These are phyloP conservation scores for Xylariaceae sp. DNA, from an alignment of 2,329 filamentous ascomycete genomes.

Conservation along the genomic window DNA sequence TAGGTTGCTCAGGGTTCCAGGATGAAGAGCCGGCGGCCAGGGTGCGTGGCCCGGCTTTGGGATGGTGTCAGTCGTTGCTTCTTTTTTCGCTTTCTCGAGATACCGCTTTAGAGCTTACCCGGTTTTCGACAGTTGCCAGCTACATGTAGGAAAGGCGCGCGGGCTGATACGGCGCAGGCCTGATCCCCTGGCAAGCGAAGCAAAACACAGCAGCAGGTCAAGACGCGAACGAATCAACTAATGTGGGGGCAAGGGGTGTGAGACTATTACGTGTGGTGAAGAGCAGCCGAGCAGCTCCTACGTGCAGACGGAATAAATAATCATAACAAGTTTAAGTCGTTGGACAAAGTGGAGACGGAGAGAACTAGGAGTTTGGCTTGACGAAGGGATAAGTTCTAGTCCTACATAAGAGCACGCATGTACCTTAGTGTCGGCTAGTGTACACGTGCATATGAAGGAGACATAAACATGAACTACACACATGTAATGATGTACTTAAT, in stretches of 20 bases:
- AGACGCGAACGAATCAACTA: slow-evolving; percentile 27
- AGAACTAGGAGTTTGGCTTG: too few relatives aligned
- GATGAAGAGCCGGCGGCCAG: slow-evolving; percentile 18
- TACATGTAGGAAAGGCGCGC: slow-evolving; percentile 24
- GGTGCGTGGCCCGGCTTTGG: slow-evolving; percentile 26
- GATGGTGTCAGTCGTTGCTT: slow-evolving; percentile 23
- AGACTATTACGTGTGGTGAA: slow-evolving; percentile 16
- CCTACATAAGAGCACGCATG: too few relatives aligned
- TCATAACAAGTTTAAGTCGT: too few relatives aligned
- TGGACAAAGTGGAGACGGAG: too few relatives aligned
- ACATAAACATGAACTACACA: too few relatives aligned
- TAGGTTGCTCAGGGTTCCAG: slow-evolving; percentile 22
- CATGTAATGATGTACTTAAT: too few relatives aligned
- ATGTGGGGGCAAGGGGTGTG: slow-evolving; percentile 24
- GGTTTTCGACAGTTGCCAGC: too few relatives aligned
- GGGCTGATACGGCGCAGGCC: slow-evolving; percentile 30
- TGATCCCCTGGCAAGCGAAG: slow-evolving; percentile 28
- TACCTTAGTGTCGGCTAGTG: too few relatives aligned
- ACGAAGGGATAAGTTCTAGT: too few relatives aligned
- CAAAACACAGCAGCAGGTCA: slow-evolving; percentile 25
- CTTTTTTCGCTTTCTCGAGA: slow-evolving; percentile 22
- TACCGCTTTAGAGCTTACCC: slow-evolving; percentile 20
- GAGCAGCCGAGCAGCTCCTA: slow-evolving; percentile 23
- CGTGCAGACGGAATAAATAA: not conserved
- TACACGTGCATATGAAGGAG: too few relatives aligned